phyloP scores from a whole-genome alignment of 768 basidiomycete species.

The Lentinus brumalis region DNA sequence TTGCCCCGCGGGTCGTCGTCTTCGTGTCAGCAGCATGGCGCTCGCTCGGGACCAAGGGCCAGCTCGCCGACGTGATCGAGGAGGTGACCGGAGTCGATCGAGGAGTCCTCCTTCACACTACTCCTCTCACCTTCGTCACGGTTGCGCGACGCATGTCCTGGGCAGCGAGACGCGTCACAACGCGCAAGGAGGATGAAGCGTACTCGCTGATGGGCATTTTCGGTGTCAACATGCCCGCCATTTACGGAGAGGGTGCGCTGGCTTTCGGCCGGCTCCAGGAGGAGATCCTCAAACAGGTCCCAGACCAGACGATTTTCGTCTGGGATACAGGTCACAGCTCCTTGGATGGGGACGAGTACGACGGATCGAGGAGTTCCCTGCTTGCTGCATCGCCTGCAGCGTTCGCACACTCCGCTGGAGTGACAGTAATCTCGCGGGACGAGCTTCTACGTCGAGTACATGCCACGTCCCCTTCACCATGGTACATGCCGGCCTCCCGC shows the following conservation, averaged over 20 bases:
- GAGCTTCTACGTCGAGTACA: too few species aligned
- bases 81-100: neutral
- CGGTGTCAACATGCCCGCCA: neutral
- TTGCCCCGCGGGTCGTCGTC: neutral
- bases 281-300: neutral
- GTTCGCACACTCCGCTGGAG: too few species aligned
- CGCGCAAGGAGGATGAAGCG: neutral
- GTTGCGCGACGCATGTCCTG: neutral
- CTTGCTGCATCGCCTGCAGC: too few species aligned
- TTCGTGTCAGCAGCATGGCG: neutral
- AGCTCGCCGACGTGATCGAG: neutral
- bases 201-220: constrained; percentile 4
- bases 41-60: neutral
- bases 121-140: neutral
- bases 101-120: neutral
- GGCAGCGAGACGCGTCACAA: neutral
- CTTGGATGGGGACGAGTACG: too few species aligned
- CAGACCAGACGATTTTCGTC: neutral
- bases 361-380: too few species aligned
- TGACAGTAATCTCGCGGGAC: too few species aligned
- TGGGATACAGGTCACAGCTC: neutral
- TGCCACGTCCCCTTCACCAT: too few species aligned
- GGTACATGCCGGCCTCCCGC: too few species aligned
- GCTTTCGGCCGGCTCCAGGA: constrained; percentile 1
- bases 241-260: neutral